Conservation (phyloP, 768 basidiomycete genomes). For the Suillus subluteus region DNA sequence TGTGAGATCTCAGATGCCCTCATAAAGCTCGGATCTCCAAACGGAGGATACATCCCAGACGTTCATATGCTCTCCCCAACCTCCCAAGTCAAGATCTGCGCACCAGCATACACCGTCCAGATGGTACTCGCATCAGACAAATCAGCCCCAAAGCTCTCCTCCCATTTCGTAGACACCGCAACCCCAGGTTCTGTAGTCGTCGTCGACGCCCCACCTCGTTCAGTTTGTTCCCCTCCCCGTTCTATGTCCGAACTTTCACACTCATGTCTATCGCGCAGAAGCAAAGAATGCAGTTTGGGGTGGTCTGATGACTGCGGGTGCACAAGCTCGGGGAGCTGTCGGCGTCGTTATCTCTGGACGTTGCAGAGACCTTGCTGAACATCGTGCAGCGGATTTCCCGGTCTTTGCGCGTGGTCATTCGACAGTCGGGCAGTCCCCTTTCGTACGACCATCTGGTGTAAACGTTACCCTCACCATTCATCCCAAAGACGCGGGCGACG, state of each 20-base stretch:
- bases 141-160: conserved; percentile 60
- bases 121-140: conserved; percentile 69
- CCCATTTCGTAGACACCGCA: conserved; percentile 85
- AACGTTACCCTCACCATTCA: conserved; percentile 63
- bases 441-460: conserved; percentile 78
- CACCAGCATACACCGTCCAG: conserved; percentile 86
- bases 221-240: conserved; percentile 29
- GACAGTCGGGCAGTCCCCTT: conserved; percentile 84
- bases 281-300: conserved; percentile 89
- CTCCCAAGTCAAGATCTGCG: conserved; percentile 56
- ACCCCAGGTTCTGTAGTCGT: conserved; percentile 68
- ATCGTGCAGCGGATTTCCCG: conserved; percentile 68
- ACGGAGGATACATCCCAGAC: conserved; percentile 85
- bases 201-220: conserved; percentile 75
- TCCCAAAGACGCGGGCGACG: conserved; percentile 33
- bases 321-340: conserved; percentile 65
- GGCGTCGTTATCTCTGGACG: conserved; percentile 86
- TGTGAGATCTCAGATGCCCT: conserved; percentile 92
- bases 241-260: conserved; percentile 3
- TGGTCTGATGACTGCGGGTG: conserved; percentile 88
- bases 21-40: conserved; percentile 70
- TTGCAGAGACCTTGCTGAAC: conserved; percentile 84
- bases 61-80: conserved; percentile 53
- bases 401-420: conserved; percentile 84
- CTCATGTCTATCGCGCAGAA: conserved; percentile 41